A percentile compares a stretch with the other conserved stretches of the same genome.
Conservation (phyloP, 2,329 filamentous ascomycete species). For the Ilyonectria mors-panacis region DNA sequence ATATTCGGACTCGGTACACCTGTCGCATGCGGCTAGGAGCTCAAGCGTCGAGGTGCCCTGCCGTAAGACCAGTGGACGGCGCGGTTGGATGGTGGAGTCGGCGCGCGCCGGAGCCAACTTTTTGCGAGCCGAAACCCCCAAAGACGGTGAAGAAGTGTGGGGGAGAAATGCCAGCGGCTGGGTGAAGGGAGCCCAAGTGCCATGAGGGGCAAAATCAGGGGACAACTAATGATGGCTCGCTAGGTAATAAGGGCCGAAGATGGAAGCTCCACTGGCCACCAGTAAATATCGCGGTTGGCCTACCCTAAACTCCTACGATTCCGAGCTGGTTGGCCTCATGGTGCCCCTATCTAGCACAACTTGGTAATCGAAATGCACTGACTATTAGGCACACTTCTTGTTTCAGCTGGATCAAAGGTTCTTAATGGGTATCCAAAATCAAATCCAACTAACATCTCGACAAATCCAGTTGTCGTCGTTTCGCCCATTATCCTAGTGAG, state of each 20-base stretch:
- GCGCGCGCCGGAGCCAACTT: constrained; percentile 45
- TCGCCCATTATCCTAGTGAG: neutral
- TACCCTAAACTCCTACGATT: neutral
- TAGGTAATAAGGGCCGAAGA: neutral
- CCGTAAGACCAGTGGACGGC: constrained; percentile 31
- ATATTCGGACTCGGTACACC: constrained; percentile 45
- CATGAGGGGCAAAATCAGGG: constrained; percentile 1
- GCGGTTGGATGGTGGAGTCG: constrained; percentile 39
- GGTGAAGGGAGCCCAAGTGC: neutral
- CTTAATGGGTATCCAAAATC: neutral
- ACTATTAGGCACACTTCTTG: neutral
- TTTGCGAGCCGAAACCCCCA: constrained; percentile 46
- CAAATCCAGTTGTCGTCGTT: neutral
- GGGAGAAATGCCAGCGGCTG: neutral
- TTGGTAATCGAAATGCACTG: neutral
- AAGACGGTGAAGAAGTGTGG: constrained; percentile 15
- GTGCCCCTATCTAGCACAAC: neutral
- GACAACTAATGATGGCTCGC: neutral
- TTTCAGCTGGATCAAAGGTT: neutral
- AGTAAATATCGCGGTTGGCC: neutral
- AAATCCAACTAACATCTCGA: neutral
- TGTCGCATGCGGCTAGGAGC: constrained; percentile 50
- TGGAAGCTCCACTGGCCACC: neutral
- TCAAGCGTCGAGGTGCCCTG: constrained; percentile 36
- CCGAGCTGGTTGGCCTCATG: neutral